These are phyloP conservation scores for Neurospora sp. DNA, from an alignment of 495 filamentous ascomycete genomes.

Conservation along the genomic window DNA sequence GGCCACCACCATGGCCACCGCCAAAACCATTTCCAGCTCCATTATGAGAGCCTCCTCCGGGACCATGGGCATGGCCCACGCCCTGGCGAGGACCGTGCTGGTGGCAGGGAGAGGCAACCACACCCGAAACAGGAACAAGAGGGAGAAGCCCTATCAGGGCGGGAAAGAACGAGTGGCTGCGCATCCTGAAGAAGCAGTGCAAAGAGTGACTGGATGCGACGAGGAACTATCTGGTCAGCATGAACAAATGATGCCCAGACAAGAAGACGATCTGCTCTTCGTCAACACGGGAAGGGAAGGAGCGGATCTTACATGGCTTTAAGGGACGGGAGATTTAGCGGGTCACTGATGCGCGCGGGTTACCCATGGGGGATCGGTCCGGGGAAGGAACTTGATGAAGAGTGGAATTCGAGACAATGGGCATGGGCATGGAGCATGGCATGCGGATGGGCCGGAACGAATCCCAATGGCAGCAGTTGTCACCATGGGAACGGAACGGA, in stretches of 20 bases:
- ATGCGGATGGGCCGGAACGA: not conserved
- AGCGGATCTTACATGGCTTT: not conserved
- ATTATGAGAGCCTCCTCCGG: not conserved
- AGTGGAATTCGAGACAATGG: not conserved
- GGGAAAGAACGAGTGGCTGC: constrained; percentile 6
- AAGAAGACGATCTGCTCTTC: not conserved
- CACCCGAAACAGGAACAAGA: not conserved
- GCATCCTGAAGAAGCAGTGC: constrained; percentile 2
- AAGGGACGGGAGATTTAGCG: not conserved
- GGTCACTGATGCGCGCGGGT: not conserved
- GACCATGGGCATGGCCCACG: not conserved
- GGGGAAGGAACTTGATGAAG: not conserved
- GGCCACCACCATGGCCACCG: not conserved
- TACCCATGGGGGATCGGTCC: not conserved
- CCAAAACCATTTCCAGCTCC: not conserved
- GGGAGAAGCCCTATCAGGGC: constrained; percentile 5
- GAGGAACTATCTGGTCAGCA: not conserved
- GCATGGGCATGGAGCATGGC: not conserved
- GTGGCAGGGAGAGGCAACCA: not conserved
- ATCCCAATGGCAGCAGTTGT: not conserved
- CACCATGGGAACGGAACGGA: not conserved
- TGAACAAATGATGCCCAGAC: constrained; percentile 2
- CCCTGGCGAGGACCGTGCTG: not conserved
- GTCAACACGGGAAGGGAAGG: not conserved
- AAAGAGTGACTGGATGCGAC: constrained; percentile 4